These are phyloP conservation scores for Zygoascus hellenicus DNA, from an alignment of 1,139 yeast genomes.

Conservation along the genomic window DNA sequence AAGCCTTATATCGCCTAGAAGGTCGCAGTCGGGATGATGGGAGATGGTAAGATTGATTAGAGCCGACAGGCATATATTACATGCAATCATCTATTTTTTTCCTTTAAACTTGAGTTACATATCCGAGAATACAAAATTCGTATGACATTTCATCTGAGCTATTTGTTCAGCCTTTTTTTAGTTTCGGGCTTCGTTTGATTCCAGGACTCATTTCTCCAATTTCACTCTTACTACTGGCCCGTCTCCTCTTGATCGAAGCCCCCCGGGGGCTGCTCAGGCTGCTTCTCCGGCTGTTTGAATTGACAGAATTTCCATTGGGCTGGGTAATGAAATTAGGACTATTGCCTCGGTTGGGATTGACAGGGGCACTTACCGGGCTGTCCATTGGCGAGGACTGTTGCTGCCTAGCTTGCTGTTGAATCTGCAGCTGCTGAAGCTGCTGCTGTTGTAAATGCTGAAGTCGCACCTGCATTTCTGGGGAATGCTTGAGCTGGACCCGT, in stretches of 20 bases:
- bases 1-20: no score
- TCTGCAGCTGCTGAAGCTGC: constrained; percentile 7
- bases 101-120: no score
- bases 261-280: constrained; percentile 15
- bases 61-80: no score
- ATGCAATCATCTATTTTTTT: no score
- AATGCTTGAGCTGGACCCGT: constrained; percentile 4
- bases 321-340: constrained; percentile 5
- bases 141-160: neutral
- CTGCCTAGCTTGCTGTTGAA: constrained; percentile 5
- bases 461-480: constrained; percentile 9
- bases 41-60: no score
- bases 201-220: constrained; percentile 8
- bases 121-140: neutral
- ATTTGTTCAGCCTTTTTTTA: neutral
- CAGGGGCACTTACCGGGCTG: constrained; percentile 2
- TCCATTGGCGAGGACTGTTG: constrained; percentile 1
- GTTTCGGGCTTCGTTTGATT: neutral
- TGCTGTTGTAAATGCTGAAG: constrained; percentile 8
- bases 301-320: neutral
- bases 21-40: no score
- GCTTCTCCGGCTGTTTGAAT: constrained; percentile 1
- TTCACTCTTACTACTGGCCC: constrained; percentile 15
- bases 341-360: neutral
- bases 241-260: constrained; percentile 13